Conservation (phyloP, 331 rosid species). For the Acacia concinna region DNA sequence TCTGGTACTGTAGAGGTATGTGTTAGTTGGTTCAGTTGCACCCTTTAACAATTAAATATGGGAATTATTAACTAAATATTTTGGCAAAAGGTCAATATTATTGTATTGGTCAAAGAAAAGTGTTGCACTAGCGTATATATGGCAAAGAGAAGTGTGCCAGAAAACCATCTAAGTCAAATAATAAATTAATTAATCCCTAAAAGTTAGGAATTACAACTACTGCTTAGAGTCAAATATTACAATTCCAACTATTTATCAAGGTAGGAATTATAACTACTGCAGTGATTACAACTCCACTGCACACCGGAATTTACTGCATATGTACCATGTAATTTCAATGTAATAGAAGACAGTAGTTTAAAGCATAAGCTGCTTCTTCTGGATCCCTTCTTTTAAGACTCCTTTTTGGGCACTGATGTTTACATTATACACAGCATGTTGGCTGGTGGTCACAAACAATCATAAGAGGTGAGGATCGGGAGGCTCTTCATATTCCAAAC, state of each 20-base stretch:
- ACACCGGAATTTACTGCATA: background rate
- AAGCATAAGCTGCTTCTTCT: background rate
- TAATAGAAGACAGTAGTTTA: background rate
- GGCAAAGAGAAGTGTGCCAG: background rate
- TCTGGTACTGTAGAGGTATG: conserved; percentile 98
- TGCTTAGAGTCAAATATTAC: background rate
- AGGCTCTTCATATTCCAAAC: conserved; percentile 1
- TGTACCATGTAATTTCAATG: background rate
- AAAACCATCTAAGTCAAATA: background rate
- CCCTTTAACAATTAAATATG: background rate
- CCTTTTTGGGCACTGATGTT: background rate
- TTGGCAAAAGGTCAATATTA: background rate
- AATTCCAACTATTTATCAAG: background rate
- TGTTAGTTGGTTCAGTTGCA: conserved; percentile 6
- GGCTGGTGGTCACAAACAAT: conserved; percentile 14
- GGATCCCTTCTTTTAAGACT: background rate
- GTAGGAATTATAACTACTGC: background rate
- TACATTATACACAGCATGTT: background rate
- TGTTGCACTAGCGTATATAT: background rate
- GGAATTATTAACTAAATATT: background rate
- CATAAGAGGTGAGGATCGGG: background rate
- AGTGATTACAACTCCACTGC: background rate
- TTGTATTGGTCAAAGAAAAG: background rate
- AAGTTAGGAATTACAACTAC: background rate
- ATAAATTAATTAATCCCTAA: background rate